Percentiles rank a stretch among this genome's conserved stretches.
Evolutionary conservation across 108 stramenopile species (phyloP).

Genomic region (Fistulifera pelliculosa): DNA sequence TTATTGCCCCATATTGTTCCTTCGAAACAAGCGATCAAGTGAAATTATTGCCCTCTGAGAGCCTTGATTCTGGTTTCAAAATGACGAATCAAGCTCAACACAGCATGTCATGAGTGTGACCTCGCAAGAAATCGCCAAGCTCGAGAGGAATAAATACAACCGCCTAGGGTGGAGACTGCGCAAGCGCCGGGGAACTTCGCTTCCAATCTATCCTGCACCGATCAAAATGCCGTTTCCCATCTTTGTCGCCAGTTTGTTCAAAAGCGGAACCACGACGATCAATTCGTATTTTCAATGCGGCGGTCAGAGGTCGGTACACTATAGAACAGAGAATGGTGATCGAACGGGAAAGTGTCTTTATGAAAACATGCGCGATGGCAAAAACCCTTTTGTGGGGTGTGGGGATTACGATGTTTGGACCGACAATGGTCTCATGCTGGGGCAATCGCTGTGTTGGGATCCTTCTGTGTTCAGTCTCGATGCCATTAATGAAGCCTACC

Average conservation of each 20-base stretch:
- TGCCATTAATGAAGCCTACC: slow-evolving; percentile 6
- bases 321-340: neutral
- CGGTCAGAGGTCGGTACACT: slow-evolving; percentile 6
- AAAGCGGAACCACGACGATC: slow-evolving; percentile 9
- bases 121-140: too few relatives aligned
- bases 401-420: neutral
- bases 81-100: too few relatives aligned
- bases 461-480: slow-evolving; percentile 9
- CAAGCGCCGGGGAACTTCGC: too few relatives aligned
- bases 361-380: neutral
- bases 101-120: too few relatives aligned
- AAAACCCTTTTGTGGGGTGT: neutral
- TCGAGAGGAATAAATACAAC: too few relatives aligned
- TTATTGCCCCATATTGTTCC: too few relatives aligned
- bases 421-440: neutral
- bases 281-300: slow-evolving; percentile 15
- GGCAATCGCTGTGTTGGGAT: slow-evolving; percentile 5
- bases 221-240: slow-evolving; percentile 15
- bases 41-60: too few relatives aligned
- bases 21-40: too few relatives aligned
- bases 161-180: too few relatives aligned
- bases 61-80: too few relatives aligned
- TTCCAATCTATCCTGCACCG: neutral
- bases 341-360: neutral
- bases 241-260: slow-evolving; percentile 8